Conservation (phyloP, 257 asterid genomes). For the Solanum dulcamara region DNA sequence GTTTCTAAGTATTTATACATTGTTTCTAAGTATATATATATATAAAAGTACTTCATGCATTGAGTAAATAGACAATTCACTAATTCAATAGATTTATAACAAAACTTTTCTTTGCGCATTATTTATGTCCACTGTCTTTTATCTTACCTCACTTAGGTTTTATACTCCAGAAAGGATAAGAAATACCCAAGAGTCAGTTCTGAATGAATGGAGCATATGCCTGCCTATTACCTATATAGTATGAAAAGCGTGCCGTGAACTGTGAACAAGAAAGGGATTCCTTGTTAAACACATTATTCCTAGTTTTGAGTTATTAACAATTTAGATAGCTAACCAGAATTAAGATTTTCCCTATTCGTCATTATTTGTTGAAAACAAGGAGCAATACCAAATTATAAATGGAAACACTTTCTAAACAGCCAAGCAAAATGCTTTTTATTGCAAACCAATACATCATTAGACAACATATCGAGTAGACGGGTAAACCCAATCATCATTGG, state of each 20-base stretch:
- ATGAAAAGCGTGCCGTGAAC: background rate
- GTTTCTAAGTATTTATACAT: too few species aligned
- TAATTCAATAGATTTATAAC: too few species aligned
- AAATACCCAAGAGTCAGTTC: background rate
- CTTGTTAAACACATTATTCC: background rate
- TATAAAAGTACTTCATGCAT: too few species aligned
- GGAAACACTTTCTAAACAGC: background rate
- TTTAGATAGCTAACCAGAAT: too few species aligned
- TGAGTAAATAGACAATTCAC: too few species aligned
- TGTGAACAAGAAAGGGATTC: background rate
- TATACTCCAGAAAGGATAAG: too few species aligned
- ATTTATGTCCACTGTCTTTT: too few species aligned
- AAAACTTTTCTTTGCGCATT: too few species aligned
- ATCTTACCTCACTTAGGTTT: too few species aligned
- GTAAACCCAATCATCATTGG: conserved; percentile 18
- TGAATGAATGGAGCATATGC: background rate
- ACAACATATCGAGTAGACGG: background rate
- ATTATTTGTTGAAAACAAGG: background rate
- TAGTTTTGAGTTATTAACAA: too few species aligned
- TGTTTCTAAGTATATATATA: too few species aligned
- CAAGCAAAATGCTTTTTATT: conserved; percentile 8
- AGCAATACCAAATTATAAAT: background rate
- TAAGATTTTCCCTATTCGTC: too few species aligned
- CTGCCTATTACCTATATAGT: background rate
- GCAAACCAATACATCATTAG: background rate